Evolutionary conservation across 192 early-diverging fungal genomes (phyloP), one percentile per base, ranked within the genome.

Genomic region (Kappamyces sp.): DNA sequence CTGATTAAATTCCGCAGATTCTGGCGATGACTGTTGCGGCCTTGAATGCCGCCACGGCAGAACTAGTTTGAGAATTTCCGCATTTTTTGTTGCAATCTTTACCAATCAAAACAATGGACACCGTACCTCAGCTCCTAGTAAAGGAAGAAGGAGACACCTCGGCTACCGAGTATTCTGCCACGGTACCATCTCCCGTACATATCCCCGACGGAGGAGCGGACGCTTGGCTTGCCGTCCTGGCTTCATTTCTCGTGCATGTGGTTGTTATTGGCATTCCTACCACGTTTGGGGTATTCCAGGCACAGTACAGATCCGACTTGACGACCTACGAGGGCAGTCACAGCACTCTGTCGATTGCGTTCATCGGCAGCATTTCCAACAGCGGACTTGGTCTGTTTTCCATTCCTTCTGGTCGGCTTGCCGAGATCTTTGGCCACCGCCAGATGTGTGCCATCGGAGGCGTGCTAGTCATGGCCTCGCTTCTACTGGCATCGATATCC

Each of bases 341-440:
- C 15, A n/a, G 9, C 9, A 45, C 22, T 49, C 59, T 2, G 64
- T 60, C 39, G 33, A 67, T 63, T 62, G 47, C 69, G 2, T 54
- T 66, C 33, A 61, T 76, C 15, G 75, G 69, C 36, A 61, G 63
- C 9, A 53, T 61, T 30, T 49, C 36, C 41, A 59, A 52, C 51
- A 64, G 66, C 49, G 62, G 57, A 42, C 48, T 61, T 57, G 54
- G 38, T 48, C 67, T 64, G 30, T 68, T 62, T 60, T 69, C 55
- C 4, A 50, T 73, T 34, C 32, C 57, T 7, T 34, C 59, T 15
- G 67, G 71, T 33, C 33, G 15, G 12, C 54, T 79, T 3, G 59
- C 60, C 46, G 71, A 73, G 32, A 50, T 43, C 32, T 75, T 79
- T 61, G 83, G 83, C 0, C 79, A 76, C 50, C 64, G 71, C 4